phyloP scores from a whole-genome alignment of 2,329 filamentous ascomycete species.

The Stagonosporopsis chrysanthemi region DNA sequence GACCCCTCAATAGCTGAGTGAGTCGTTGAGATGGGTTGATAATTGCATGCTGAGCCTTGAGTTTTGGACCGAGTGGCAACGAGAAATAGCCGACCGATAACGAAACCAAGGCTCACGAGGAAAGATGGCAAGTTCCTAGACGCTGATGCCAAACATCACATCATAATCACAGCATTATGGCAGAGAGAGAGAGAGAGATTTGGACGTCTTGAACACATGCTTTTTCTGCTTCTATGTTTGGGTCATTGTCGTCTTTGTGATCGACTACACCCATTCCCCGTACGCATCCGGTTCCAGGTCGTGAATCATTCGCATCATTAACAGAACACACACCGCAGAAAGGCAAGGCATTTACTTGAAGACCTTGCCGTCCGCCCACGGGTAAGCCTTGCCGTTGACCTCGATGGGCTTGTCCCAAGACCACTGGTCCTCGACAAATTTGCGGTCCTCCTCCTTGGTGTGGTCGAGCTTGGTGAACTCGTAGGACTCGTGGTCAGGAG shows the following conservation, averaged over 20 bases:
- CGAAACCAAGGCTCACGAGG: not conserved
- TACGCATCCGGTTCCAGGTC: slow-evolving; percentile 41
- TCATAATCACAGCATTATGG: not conserved
- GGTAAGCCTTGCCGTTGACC: slow-evolving; percentile 86
- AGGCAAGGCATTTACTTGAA: slow-evolving; percentile 80
- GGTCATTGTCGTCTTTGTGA: slow-evolving; percentile 35
- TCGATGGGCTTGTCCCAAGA: slow-evolving; percentile 85
- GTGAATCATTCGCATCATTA: slow-evolving; percentile 48
- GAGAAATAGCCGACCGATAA: not conserved
- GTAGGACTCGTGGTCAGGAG: slow-evolving; percentile 97
- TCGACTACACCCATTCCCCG: slow-evolving; percentile 38
- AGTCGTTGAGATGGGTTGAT: not conserved
- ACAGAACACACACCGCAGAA: slow-evolving; percentile 26
- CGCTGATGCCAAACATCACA: not conserved
- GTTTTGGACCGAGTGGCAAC: not conserved
- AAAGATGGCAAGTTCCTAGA: not conserved
- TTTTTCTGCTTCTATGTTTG: slow-evolving; percentile 39
- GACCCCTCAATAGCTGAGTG: not conserved
- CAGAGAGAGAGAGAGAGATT: slow-evolving; percentile 1
- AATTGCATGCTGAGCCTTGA: not conserved
- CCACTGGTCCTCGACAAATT: slow-evolving; percentile 88
- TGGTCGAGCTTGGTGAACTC: slow-evolving; percentile 95
- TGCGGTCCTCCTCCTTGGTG: slow-evolving; percentile 81
- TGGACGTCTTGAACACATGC: slow-evolving; percentile 38
- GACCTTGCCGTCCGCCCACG: slow-evolving; percentile 92